Percentiles rank a stretch among this genome's conserved stretches.
Evolutionary conservation across 2,329 filamentous ascomycete species (phyloP).

Genomic region (Hypoxylon rubiginosum): DNA sequence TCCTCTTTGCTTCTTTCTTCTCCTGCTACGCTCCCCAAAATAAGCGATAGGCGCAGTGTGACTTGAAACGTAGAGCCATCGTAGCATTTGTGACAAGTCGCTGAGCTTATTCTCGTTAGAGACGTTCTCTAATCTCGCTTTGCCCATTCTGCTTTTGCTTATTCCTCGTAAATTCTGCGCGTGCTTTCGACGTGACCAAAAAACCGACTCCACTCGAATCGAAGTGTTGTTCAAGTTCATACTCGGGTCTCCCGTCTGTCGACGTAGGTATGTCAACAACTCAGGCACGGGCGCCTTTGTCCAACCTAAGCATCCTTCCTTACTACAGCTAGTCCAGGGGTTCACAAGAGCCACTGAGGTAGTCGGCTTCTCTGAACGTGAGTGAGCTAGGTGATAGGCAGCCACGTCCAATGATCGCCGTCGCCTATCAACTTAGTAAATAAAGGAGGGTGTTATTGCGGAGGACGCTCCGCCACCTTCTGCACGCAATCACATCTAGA

Average conservation of each 20-base stretch:
- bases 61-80: constrained; percentile 22
- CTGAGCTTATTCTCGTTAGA: constrained; percentile 15
- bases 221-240: neutral
- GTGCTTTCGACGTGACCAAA: constrained; percentile 11
- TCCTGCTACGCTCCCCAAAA: constrained; percentile 7
- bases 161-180: neutral
- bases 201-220: constrained; percentile 5
- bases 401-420: constrained; percentile 3
- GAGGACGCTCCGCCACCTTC: constrained; percentile 27
- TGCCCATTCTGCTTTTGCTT: constrained; percentile 7
- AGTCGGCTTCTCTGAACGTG: constrained; percentile 7
- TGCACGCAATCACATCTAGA: constrained; percentile 43
- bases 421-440: constrained; percentile 16
- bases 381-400: constrained; percentile 9
- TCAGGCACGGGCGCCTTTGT: neutral
- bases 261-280: neutral
- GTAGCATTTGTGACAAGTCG: constrained; percentile 36
- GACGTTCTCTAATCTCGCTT: constrained; percentile 8
- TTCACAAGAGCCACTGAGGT: constrained; percentile 7
- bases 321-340: neutral
- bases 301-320: neutral
- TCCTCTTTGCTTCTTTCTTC: constrained; percentile 31
- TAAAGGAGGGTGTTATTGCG: constrained; percentile 22
- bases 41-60: constrained; percentile 22
- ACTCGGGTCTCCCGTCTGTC: neutral